phyloP scores from a whole-genome alignment of 352 stramenopile genomes.

The Lagenidium giganteum region DNA sequence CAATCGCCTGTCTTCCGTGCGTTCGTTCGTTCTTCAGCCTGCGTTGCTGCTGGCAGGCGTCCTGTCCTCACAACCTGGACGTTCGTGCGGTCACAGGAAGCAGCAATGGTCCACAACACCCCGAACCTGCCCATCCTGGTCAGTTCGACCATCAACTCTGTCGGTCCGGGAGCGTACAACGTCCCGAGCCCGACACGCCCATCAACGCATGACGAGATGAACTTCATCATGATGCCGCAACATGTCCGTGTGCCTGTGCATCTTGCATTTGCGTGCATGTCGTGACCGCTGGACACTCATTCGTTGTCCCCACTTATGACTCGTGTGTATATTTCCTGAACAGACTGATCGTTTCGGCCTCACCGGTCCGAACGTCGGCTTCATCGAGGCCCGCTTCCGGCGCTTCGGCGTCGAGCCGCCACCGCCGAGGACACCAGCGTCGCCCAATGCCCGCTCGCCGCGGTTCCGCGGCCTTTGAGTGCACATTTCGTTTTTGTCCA shows the following conservation, averaged over 20 bases:
- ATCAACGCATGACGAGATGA: constrained; percentile 34
- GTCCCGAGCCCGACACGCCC: constrained; percentile 6
- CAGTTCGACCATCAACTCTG: constrained; percentile 38
- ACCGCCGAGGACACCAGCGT: constrained; percentile 10
- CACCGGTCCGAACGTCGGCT: constrained; percentile 28
- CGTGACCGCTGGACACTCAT: too few species aligned
- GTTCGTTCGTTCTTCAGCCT: constrained; percentile 2
- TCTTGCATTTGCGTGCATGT: too few species aligned
- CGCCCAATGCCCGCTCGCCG: neutral
- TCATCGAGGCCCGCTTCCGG: constrained; percentile 64
- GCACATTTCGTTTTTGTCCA: constrained; percentile 4
- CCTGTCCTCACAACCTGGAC: neutral
- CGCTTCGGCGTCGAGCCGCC: constrained; percentile 48
- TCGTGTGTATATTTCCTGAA: neutral
- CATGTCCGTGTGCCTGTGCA: constrained; percentile 25
- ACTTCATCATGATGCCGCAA: constrained; percentile 71
- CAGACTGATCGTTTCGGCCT: constrained; percentile 63
- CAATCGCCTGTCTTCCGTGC: constrained; percentile 48
- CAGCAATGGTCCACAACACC: constrained; percentile 71
- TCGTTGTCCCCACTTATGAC: neutral
- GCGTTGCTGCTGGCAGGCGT: neutral
- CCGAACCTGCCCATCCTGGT: constrained; percentile 54
- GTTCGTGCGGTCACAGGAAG: constrained; percentile 25
- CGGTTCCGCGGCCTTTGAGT: neutral
- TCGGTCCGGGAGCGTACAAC: constrained; percentile 54